Percentiles rank a stretch among this genome's conserved stretches.
phyloP scores from a whole-genome alignment of 179 eudicot genomes.

The Heliamphora pulchella region DNA sequence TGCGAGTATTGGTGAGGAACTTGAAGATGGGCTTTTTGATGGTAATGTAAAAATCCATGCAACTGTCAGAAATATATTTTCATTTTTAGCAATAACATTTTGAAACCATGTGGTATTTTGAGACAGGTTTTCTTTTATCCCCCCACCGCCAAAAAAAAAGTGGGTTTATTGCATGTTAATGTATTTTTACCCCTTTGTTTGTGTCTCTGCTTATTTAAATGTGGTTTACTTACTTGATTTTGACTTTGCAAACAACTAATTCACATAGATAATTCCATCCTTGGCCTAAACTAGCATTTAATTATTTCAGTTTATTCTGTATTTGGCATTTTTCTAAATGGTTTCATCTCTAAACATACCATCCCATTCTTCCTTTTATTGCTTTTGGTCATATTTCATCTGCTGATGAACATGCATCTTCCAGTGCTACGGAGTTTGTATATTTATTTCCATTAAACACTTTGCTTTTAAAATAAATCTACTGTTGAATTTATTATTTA shows the following conservation, averaged over 20 bases:
- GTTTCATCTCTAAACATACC: neutral
- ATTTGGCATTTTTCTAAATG: neutral
- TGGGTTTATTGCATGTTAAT: no score
- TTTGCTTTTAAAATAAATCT: no score
- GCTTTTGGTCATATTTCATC: no score
- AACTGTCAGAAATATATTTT: neutral
- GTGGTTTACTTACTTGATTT: neutral
- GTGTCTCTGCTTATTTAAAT: no score
- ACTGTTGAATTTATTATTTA: no score
- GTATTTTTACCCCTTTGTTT: neutral
- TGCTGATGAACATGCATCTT: no score
- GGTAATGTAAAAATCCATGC: slow-evolving; percentile 38
- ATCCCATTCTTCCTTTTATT: no score
- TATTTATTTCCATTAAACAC: no score
- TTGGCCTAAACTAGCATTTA: neutral
- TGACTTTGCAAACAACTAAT: neutral
- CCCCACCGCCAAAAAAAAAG: no score
- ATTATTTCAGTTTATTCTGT: neutral
- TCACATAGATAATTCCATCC: neutral
- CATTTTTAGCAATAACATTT: neutral
- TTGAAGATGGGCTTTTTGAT: slow-evolving; percentile 95
- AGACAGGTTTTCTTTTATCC: neutral
- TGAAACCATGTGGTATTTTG: neutral
- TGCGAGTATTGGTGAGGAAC: slow-evolving; percentile 83
- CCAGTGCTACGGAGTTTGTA: no score